Base-by-base conservation (phyloP, 2,329 filamentous ascomycete species). In the Elsinoe ampelina region DNA sequence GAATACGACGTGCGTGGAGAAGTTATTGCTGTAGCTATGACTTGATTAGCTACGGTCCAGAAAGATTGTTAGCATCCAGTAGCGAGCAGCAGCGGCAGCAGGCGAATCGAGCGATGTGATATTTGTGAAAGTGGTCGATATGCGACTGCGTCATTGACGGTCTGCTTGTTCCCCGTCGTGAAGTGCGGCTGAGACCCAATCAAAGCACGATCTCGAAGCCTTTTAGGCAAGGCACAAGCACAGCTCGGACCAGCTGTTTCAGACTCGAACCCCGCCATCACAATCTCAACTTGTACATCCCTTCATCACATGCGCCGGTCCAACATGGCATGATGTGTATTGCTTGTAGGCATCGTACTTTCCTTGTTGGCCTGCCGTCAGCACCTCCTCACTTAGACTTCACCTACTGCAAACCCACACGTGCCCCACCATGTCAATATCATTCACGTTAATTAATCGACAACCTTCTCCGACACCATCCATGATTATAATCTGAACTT, bases 81-180 rank as follows among this genome's bases (percentile, higher is more conserved):
- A 50, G 45, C 45, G 41, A 50, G 45, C 45, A 50, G 45, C 22
- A 50, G 45, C 45, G 34, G 30, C 12, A 17, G 20, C 26, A 19
- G 13, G 38, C 5, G 11, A 41, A 30, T 50, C 45, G 45, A 19
- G 45, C 34, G 20, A 30, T 50, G 45, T 50, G 45, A 20, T 50
- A 15, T 26, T 19, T 2, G 48, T 39, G 48, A 36, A 45, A 52
- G 48, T 52, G 36, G 15, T 34, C 12, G 20, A 26, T 38, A 19
- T 52, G 32, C 48, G 48, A 52, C 48, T 52, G 48, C 48, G 48
- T 52, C 48, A 52, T 52, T 52, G 48, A 52, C 15, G 34, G 48
- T 36, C 45, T 50, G 26, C 48, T 52, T 39, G 48, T 52, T 15
- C 26, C 32, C 38, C 38, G 13, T 19, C 6, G 13, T n/a, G 17